phyloP scores from a whole-genome alignment of 345 rosid genomes.

The Eucalyptus tenuipes region DNA sequence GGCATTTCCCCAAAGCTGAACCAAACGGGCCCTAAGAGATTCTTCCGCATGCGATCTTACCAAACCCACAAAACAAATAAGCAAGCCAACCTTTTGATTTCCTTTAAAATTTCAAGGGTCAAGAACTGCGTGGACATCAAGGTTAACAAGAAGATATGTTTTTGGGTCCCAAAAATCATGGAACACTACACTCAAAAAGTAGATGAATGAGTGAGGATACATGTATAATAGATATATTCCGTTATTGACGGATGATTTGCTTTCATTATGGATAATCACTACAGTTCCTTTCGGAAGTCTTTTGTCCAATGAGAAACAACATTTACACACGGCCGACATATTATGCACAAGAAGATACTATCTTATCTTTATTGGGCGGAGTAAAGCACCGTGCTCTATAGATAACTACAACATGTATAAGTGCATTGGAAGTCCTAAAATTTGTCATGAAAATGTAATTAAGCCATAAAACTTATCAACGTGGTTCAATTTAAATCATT shows the following conservation, averaged over 20 bases:
- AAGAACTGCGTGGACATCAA: neutral
- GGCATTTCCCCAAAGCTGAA: no score
- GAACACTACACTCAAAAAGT: neutral
- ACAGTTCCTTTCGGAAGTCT: neutral
- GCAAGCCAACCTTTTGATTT: neutral
- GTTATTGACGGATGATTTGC: no score
- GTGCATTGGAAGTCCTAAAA: no score
- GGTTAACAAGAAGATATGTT: neutral
- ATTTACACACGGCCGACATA: neutral
- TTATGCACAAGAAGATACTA: neutral
- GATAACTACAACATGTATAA: neutral
- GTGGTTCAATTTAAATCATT: no score
- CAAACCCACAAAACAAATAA: neutral
- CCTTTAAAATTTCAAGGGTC: neutral
- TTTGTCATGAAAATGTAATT: no score
- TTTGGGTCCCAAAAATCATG: neutral
- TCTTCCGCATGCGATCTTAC: neutral
- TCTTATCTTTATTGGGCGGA: neutral
- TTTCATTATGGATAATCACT: neutral
- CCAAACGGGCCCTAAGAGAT: no score
- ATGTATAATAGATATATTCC: accelerated
- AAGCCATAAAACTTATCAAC: no score
- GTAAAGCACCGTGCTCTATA: neutral
- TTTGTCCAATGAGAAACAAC: neutral
- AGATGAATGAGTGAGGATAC: neutral